Evolutionary conservation across 2,329 filamentous ascomycete species (phyloP), one percentile per base, ranked within the genome.

Genomic region (Sporothrix variecibatus): DNA sequence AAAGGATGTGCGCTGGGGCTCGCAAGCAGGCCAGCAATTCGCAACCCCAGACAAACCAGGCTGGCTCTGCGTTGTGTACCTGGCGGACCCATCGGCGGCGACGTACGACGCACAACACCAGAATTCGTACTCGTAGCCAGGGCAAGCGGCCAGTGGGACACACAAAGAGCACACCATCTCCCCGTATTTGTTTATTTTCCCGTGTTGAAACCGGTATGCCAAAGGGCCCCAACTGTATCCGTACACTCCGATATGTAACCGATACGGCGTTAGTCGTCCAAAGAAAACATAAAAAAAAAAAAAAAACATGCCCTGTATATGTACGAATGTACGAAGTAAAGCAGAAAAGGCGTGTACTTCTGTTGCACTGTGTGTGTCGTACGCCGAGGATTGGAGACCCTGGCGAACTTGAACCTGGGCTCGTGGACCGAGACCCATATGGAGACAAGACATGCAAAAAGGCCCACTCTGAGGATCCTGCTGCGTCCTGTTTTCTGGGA

Each of bases 401-500:
- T 40, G 46, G 28, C 9, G 67, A 26, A n/a, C 38, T 40, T 67
- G 62, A 38, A n/a, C n/a, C n/a, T 12, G 20, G 34, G 9, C 40
- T 43, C 9, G 6, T 43, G 40, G 40, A 9, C 34, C 26, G 34
- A 58, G 34, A 12, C 60, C n/a, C n/a, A n/a, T n/a, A 15, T 38
- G 17, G 58, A 58, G 8, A 62, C 31, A 58, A 31, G 43, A 51
- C 43, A 20, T 51, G 43, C 26, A 31, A 53, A 51, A 53, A 49
- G 64, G 64, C 64, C 64, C 64, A 67, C 64, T 67, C 64, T 28
- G 38, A 56, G 38, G 38, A 67, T 46, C 64, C 40, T 67, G 34
- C 53, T 71, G 15, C 28, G 49, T 56, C 46, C 49, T 70, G 43
- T 70, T 70, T 70, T 70, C 31, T 51, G 15, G 1, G 34, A 15